Evolutionary conservation across 305 asterid genomes (phyloP).

Genomic region (Caryopteris hybrid): DNA sequence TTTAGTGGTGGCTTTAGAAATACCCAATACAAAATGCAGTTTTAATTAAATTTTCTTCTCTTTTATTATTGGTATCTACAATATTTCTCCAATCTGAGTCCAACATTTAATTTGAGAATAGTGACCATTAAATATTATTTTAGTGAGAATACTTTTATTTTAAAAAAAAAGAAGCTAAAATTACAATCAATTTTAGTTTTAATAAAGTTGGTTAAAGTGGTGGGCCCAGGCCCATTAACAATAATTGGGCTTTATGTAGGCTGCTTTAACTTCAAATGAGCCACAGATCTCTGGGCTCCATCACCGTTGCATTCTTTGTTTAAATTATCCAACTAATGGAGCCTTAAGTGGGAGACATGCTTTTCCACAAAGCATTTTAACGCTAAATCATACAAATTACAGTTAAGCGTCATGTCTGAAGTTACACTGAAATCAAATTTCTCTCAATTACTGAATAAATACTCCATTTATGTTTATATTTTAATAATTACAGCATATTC

Average conservation of each 20-base stretch:
- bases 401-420: neutral
- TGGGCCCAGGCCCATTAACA: conserved; percentile 6
- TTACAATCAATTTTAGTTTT: no score
- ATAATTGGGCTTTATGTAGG: conserved; percentile 23
- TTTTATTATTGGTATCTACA: neutral
- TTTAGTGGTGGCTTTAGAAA: no score
- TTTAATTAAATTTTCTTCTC: no score
- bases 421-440: neutral
- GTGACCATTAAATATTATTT: no score
- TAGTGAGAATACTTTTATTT: neutral
- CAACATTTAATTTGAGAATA: no score
- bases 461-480: neutral
- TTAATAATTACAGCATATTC: neutral
- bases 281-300: conserved; percentile 34
- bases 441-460: neutral
- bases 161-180: no score
- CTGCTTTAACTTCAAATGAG: conserved; percentile 26
- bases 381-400: neutral
- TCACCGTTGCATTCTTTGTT: conserved; percentile 21
- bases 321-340: conserved; percentile 21
- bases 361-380: conserved; percentile 25
- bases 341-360: conserved; percentile 36
- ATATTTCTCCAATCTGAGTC: no score
- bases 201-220: neutral
- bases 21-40: no score